These are phyloP conservation scores for Nitzschia sp. DNA, from an alignment of 108 stramenopile species.

Conservation along the genomic window DNA sequence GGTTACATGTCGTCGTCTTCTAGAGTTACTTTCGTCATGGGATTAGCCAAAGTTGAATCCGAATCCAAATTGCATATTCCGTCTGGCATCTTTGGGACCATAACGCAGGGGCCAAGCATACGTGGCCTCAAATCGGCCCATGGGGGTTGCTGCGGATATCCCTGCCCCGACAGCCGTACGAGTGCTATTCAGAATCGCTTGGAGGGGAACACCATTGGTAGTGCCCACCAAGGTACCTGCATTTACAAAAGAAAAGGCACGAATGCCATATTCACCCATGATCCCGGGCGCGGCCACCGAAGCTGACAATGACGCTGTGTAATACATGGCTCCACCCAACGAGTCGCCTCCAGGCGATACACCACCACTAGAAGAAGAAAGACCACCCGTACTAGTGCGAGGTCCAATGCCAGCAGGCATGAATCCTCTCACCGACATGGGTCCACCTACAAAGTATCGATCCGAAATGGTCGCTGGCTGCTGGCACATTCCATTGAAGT, in stretches of 20 bases:
- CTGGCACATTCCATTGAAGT: slow-evolving; percentile 64
- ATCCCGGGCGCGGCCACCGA: slow-evolving; percentile 59
- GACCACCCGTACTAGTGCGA: slow-evolving; percentile 54
- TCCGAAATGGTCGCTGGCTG: slow-evolving; percentile 61
- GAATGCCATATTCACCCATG: slow-evolving; percentile 57
- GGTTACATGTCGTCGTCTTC: no score
- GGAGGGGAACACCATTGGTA: slow-evolving; percentile 16
- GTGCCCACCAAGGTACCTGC: slow-evolving; percentile 66
- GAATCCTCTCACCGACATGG: slow-evolving; percentile 80
- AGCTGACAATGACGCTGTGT: slow-evolving; percentile 64
- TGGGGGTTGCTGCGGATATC: slow-evolving; percentile 59
- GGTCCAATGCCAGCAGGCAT: slow-evolving; percentile 82
- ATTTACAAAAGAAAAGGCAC: slow-evolving; percentile 79
- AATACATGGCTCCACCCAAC: slow-evolving; percentile 79
- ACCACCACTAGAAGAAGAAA: slow-evolving; percentile 17
- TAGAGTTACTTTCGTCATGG: no score
- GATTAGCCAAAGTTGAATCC: slow-evolving; percentile 76
- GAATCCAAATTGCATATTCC: slow-evolving; percentile 81
- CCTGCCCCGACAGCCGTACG: slow-evolving; percentile 75
- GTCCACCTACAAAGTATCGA: slow-evolving; percentile 84
- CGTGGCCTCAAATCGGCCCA: slow-evolving; percentile 77
- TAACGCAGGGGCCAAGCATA: slow-evolving; percentile 83
- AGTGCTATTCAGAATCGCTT: slow-evolving; percentile 29
- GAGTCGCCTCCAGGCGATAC: slow-evolving; percentile 74
- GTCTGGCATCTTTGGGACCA: slow-evolving; percentile 75